Evolutionary conservation across 495 filamentous ascomycete species (phyloP), one percentile per base, ranked within the genome.

Genomic region (Neurospora sp.): DNA sequence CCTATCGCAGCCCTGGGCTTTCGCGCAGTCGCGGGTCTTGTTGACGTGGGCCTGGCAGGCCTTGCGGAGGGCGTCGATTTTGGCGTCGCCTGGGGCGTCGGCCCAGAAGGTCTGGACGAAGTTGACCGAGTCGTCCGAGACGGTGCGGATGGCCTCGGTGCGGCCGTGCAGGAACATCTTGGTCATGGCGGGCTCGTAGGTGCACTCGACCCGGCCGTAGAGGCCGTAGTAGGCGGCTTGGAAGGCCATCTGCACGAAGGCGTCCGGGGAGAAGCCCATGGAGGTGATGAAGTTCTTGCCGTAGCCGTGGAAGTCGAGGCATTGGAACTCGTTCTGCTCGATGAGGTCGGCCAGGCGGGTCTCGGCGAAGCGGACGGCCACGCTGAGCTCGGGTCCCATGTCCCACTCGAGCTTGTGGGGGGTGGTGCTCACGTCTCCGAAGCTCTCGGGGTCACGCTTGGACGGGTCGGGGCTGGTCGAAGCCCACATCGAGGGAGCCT

Each of bases 161-260:
- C 96, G 91, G 12, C 96, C 96, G 77, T 98, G 96, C 41, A 96
- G 88, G 82, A 89, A 99, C 71, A 90, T 82, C 82, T 99, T 99
- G 18, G 96, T 99, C 96, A 99, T 99, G 38, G 96, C 94, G 18
- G 96, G 96, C 82, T 99, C 96, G 80, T 99, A 99, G 3, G 93
- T 95, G 79, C 93, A 96, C 82, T 98, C 96, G 6, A 97, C 87
- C 5, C 93, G 89, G 7, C 96, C 96, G 77, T 99, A 99, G 40
- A 99, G 89, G 39, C 96, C 96, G 78, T 98, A 99, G 85, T 99
- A 98, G 16, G 96, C 96, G 38, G 96, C 96, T 82, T 99, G 96
- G 85, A 97, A 98, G 5, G 96, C 96, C 96, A 98, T 98, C 81
- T 99, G 96, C 39, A 99, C 93, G 76, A 97, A 99, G 2, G 96